Conservation (phyloP, 148 eudicot genomes). For the Limonium bicolor region DNA sequence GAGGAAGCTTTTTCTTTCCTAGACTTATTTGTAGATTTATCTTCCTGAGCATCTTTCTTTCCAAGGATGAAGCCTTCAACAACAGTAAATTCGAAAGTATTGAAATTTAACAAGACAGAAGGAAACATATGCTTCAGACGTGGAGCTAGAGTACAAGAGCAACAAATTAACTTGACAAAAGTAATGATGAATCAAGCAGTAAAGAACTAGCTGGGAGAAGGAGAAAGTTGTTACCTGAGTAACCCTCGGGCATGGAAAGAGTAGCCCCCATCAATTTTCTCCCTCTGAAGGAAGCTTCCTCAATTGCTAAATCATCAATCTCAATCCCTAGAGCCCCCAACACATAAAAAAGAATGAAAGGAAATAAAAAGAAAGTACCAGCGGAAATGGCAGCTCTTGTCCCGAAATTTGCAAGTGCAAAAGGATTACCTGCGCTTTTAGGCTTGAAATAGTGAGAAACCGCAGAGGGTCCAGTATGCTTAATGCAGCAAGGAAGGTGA, state of each 20-base stretch:
- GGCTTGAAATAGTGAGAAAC: constrained; percentile 86
- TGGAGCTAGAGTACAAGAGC: neutral
- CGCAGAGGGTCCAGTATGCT: constrained; percentile 46
- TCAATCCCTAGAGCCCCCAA: constrained; percentile 28
- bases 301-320: constrained; percentile 48
- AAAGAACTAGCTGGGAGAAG: neutral
- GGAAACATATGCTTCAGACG: neutral
- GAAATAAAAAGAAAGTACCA: neutral
- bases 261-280: constrained; percentile 78
- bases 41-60: constrained; percentile 30
- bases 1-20: constrained; percentile 16
- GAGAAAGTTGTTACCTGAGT: constrained; percentile 36
- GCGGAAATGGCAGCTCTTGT: neutral
- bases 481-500: constrained; percentile 85
- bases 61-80: constrained; percentile 69
- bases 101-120: neutral
- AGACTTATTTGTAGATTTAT: constrained; percentile 20
- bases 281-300: constrained; percentile 87
- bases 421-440: constrained; percentile 44
- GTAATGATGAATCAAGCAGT: neutral
- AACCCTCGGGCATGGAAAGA: constrained; percentile 44
- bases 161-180: too few relatives aligned
- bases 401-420: neutral
- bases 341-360: neutral
- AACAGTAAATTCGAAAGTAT: too few relatives aligned